These are phyloP conservation scores for Penicillium sp. DNA, from an alignment of 2,329 filamentous ascomycete genomes.

Conservation along the genomic window DNA sequence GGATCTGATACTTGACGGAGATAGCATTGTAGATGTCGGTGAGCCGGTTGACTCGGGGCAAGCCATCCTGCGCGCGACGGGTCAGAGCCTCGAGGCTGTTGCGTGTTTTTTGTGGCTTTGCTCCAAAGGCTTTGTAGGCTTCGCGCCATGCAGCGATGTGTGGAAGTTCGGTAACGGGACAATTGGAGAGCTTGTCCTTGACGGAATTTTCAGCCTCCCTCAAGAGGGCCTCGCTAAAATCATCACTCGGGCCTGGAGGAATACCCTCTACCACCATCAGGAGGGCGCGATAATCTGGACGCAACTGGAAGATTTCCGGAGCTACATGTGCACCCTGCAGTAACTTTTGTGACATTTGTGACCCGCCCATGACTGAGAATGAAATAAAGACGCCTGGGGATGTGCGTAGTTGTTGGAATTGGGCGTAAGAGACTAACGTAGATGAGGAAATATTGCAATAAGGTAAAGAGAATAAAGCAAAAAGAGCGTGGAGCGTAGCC, in stretches of 20 bases:
- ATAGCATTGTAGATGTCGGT: conserved; percentile 37
- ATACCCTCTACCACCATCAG: conserved; percentile 30
- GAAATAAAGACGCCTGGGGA: background rate
- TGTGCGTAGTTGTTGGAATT: background rate
- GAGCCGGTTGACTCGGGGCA: conserved; percentile 33
- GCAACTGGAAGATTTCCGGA: conserved; percentile 27
- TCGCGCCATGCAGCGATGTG: conserved; percentile 35
- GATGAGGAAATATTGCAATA: background rate
- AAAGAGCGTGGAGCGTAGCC: background rate
- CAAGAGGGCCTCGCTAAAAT: conserved; percentile 24
- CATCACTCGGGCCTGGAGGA: conserved; percentile 27
- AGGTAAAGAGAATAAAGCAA: too few relatives aligned
- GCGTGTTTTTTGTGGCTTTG: conserved; percentile 32
- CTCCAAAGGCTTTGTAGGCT: conserved; percentile 34
- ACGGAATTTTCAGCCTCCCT: conserved; percentile 12
- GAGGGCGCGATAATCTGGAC: conserved; percentile 33
- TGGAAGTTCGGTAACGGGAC: conserved; percentile 25
- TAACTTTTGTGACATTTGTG: background rate
- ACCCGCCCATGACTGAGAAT: background rate
- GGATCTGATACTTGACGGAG: conserved; percentile 34
- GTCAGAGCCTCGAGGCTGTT: conserved; percentile 33
- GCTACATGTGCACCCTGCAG: conserved; percentile 10
- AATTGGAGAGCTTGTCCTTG: conserved; percentile 6
- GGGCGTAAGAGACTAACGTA: background rate
- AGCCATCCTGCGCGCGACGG: conserved; percentile 25